Conservation (phyloP, 768 basidiomycete genomes). For the Naematelia encephala region DNA sequence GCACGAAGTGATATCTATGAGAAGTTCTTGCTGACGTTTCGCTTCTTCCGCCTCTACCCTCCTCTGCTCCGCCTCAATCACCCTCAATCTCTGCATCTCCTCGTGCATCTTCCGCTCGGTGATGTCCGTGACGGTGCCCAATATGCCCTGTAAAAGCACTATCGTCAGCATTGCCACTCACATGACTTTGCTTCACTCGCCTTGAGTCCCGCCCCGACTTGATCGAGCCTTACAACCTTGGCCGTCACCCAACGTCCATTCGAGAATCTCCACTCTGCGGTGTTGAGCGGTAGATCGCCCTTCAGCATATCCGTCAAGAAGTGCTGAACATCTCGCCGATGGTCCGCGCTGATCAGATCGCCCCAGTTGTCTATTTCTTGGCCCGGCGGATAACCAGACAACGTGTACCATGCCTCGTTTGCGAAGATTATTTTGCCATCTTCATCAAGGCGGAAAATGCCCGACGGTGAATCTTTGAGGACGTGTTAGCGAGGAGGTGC, state of each 20-base stretch:
- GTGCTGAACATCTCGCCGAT: slow-evolving; percentile 4
- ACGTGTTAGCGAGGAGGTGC: background rate
- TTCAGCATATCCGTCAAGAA: background rate
- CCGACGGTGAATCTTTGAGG: slow-evolving; percentile 44
- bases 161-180: background rate
- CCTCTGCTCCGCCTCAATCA: slow-evolving; percentile 42
- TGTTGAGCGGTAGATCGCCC: background rate
- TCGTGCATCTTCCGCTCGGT: slow-evolving; percentile 47
- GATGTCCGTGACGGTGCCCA: slow-evolving; percentile 40
- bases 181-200: background rate
- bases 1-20: slow-evolving; percentile 53
- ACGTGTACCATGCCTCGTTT: slow-evolving; percentile 34
- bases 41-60: slow-evolving; percentile 48
- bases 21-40: slow-evolving; percentile 52
- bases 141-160: slow-evolving; percentile 21
- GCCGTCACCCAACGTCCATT: slow-evolving; percentile 32
- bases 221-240: slow-evolving; percentile 25
- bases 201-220: slow-evolving; percentile 19
- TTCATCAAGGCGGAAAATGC: slow-evolving; percentile 39
- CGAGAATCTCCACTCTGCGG: slow-evolving; percentile 26
- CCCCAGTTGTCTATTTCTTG: slow-evolving; percentile 20
- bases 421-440: slow-evolving; percentile 28
- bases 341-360: slow-evolving; percentile 14
- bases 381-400: slow-evolving; percentile 26
- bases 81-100: slow-evolving; percentile 37